phyloP scores from a whole-genome alignment of 805 yeast species.

The Zygotorulaspora chibaensis region DNA sequence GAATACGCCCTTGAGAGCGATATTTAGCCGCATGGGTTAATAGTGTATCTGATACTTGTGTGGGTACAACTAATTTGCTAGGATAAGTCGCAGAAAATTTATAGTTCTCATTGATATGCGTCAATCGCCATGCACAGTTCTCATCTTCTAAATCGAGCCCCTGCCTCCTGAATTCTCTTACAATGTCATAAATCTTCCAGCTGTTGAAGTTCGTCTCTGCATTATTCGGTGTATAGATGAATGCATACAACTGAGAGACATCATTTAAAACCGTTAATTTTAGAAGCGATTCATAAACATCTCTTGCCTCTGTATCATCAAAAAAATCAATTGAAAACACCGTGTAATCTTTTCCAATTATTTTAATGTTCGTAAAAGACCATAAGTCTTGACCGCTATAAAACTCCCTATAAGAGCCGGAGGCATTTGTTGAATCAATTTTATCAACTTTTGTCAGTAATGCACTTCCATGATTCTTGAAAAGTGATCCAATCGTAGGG shows the following conservation, averaged over 20 bases:
- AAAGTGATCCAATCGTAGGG: slow-evolving; percentile 69
- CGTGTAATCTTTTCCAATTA: slow-evolving; percentile 82
- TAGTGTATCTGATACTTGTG: slow-evolving; percentile 73
- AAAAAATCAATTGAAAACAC: slow-evolving; percentile 72
- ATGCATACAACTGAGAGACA: slow-evolving; percentile 69
- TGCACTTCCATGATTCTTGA: slow-evolving; percentile 52
- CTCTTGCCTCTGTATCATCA: slow-evolving; percentile 54
- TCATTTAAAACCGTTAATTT: slow-evolving; percentile 54
- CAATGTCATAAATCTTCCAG: slow-evolving; percentile 67
- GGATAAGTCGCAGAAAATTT: slow-evolving; percentile 78
- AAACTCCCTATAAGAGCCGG: slow-evolving; percentile 5
- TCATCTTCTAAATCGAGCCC: slow-evolving; percentile 43
- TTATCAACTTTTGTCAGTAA: slow-evolving; percentile 25
- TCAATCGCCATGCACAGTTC: slow-evolving; percentile 59
- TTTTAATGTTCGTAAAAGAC: slow-evolving; percentile 51
- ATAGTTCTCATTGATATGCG: slow-evolving; percentile 60
- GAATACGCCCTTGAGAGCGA: slow-evolving; percentile 81
- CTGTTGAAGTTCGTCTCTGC: slow-evolving; percentile 61
- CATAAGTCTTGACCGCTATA: slow-evolving; percentile 31
- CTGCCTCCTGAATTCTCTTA: slow-evolving; percentile 67
- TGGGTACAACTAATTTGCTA: slow-evolving; percentile 59
- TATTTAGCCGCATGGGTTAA: slow-evolving; percentile 78
- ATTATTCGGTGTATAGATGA: slow-evolving; percentile 68
- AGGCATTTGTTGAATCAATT: slow-evolving; percentile 3
- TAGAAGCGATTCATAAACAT: slow-evolving; percentile 69